Conservation (phyloP, 164 flowering plant genomes). For the Warburgia ugandensis region DNA sequence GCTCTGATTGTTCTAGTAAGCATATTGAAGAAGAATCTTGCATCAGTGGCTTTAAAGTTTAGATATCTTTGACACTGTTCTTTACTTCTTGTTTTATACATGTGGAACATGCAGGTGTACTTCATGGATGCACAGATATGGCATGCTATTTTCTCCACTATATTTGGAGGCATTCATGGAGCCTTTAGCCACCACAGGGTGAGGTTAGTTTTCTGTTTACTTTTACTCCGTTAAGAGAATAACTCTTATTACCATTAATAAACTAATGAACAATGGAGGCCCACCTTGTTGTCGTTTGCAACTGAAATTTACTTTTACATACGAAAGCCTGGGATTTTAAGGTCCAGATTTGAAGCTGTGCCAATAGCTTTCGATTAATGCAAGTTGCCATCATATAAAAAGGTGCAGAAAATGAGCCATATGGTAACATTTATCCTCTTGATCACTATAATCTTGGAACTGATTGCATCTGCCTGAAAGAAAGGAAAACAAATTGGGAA, state of each 20-base stretch:
- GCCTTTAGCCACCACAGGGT: slow-evolving; percentile 94
- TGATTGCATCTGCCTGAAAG: neutral
- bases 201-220: no score
- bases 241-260: no score
- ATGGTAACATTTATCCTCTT: slow-evolving; percentile 24
- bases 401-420: slow-evolving; percentile 18
- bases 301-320: slow-evolving; percentile 16
- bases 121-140: slow-evolving; percentile 98
- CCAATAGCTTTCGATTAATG: slow-evolving; percentile 59
- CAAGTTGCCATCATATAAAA: slow-evolving; percentile 53
- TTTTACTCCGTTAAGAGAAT: no score
- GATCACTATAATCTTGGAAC: neutral
- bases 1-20: no score
- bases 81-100: neutral
- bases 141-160: slow-evolving; percentile 90
- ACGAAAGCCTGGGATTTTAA: slow-evolving; percentile 93
- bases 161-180: slow-evolving; percentile 87
- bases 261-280: no score
- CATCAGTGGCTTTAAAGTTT: no score
- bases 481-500: no score
- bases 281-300: no score
- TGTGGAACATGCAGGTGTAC: slow-evolving; percentile 59
- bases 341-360: slow-evolving; percentile 83
- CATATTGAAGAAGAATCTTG: no score
- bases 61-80: slow-evolving; percentile 1